phyloP scores from a whole-genome alignment of 2,329 filamentous ascomycete species.

The Cordyceps fumosorosea region DNA sequence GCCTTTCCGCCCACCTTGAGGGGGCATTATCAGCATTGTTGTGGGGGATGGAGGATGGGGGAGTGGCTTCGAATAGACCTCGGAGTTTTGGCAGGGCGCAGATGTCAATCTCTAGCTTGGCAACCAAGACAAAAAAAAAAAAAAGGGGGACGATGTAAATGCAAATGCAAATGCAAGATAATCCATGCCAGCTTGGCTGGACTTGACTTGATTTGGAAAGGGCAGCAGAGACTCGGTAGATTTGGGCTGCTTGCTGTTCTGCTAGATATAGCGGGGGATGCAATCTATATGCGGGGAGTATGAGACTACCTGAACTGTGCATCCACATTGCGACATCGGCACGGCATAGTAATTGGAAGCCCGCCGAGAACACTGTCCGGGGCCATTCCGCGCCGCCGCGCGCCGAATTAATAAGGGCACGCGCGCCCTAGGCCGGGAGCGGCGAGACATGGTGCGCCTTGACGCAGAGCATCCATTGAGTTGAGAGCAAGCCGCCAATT shows the following conservation, averaged over 20 bases:
- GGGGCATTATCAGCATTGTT: not conserved
- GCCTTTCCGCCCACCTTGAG: slow-evolving; percentile 5
- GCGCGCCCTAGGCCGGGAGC: not conserved
- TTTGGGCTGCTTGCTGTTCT: no score
- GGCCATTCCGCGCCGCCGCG: not conserved
- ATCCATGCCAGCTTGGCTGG: no score
- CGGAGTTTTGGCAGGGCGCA: not conserved
- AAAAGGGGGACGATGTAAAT: no score
- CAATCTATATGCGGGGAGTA: not conserved
- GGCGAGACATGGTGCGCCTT: not conserved
- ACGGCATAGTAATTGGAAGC: not conserved
- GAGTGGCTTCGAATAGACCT: no score
- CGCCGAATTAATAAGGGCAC: not conserved
- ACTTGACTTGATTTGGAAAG: no score
- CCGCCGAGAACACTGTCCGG: not conserved
- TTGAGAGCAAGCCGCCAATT: no score
- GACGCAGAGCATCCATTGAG: no score
- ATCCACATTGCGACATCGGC: not conserved
- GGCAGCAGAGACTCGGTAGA: no score
- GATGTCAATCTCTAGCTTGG: not conserved
- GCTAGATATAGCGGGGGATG: not conserved
- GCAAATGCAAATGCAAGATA: no score
- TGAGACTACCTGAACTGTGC: no score
- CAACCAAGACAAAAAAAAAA: no score
- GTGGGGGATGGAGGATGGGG: not conserved